Evolutionary conservation across 768 basidiomycete genomes (phyloP).

Genomic region (Agrocybe pediades): DNA sequence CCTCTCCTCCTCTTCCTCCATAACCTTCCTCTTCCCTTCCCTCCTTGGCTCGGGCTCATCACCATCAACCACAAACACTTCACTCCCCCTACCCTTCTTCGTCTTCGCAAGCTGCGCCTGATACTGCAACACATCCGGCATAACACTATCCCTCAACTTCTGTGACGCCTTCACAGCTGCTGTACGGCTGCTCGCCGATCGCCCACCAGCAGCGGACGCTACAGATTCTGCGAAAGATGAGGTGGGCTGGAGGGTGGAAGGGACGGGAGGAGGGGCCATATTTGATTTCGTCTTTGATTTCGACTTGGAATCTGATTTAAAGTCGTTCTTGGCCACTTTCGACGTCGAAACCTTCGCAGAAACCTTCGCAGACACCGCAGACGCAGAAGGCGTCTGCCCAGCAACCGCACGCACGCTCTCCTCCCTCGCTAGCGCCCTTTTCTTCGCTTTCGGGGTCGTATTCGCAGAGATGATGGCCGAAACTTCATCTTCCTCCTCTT

Average conservation of each 20-base stretch:
- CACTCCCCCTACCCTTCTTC: conserved; percentile 23
- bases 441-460: conserved; percentile 7
- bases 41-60: conserved; percentile 12
- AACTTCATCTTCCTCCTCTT: conserved; percentile 21
- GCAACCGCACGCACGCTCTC: conserved; percentile 31
- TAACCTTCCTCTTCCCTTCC: conserved; percentile 6
- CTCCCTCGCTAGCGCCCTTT: conserved; percentile 14
- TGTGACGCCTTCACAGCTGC: conserved; percentile 50
- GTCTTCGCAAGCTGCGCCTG: conserved; percentile 61
- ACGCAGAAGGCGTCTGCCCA: conserved; percentile 13
- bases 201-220: conserved; percentile 1
- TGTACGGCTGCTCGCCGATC: conserved; percentile 33
- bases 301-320: conserved; percentile 1
- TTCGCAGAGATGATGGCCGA: conserved; percentile 2
- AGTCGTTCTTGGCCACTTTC: not conserved
- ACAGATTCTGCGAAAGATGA: conserved; percentile 10
- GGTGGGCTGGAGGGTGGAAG: conserved; percentile 1
- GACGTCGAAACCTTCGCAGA: not conserved
- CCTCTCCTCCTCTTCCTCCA: conserved; percentile 10
- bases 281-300: not conserved
- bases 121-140: conserved; percentile 76
- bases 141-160: conserved; percentile 63
- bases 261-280: not conserved
- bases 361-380: conserved; percentile 1
- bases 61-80: conserved; percentile 16